A percentile compares a stretch with the other conserved stretches of the same genome.
Conservation (phyloP, 2,329 filamentous ascomycete species). For the Pseudogymnoascus sp. region DNA sequence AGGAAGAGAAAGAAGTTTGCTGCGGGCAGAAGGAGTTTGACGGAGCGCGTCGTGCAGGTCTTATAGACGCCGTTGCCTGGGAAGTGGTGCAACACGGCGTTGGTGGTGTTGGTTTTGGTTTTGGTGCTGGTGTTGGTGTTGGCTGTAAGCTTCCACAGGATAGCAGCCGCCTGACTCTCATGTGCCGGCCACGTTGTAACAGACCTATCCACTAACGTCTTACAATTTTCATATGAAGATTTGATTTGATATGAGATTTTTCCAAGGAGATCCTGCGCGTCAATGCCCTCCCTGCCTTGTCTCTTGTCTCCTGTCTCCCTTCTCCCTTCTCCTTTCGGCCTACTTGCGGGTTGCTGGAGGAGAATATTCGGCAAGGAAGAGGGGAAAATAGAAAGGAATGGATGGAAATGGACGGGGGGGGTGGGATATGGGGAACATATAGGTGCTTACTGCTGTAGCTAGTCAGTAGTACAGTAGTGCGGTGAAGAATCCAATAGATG, state of each 20-base stretch:
- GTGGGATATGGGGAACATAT: background rate
- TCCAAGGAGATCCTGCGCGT: background rate
- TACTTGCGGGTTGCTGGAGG: background rate
- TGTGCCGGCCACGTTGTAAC: background rate
- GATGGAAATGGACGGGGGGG: background rate
- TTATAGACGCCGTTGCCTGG: constrained; percentile 6
- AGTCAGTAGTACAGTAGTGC: constrained; percentile 1
- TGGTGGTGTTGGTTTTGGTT: background rate
- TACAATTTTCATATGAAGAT: background rate
- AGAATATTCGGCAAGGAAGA: constrained; percentile 4
- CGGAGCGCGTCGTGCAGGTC: background rate
- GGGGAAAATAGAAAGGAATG: background rate
- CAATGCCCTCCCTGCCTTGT: background rate
- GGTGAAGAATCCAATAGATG: background rate
- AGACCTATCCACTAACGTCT: background rate
- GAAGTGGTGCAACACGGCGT: background rate
- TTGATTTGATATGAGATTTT: background rate
- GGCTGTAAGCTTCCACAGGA: background rate
- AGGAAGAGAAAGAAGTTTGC: background rate
- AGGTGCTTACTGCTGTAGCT: constrained; percentile 1
- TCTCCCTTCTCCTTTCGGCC: background rate
- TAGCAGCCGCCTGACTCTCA: background rate
- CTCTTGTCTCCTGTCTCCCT: background rate
- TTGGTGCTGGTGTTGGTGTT: background rate
- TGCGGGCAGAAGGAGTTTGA: background rate